Percentiles rank a stretch among this genome's conserved stretches.
phyloP scores from a whole-genome alignment of 352 stramenopile genomes.

The Phytophthora hibernalis region DNA sequence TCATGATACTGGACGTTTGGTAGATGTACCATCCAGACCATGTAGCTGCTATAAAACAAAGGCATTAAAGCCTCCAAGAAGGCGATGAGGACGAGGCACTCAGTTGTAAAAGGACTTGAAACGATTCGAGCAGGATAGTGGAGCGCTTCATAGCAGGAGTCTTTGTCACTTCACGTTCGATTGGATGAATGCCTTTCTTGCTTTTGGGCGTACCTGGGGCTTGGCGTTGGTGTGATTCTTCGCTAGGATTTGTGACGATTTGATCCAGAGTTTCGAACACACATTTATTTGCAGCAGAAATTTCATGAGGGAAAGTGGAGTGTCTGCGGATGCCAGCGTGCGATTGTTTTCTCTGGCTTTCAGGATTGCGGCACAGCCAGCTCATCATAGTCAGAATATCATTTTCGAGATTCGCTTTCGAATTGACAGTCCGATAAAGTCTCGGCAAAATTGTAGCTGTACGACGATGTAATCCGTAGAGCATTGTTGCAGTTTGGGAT shows the following conservation, averaged over 20 bases:
- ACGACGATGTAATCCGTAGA: constrained; percentile 15
- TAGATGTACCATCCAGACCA: constrained; percentile 22
- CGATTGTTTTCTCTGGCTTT: neutral
- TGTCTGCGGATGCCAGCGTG: neutral
- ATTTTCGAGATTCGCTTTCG: neutral
- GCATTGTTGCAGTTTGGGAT: constrained; percentile 1
- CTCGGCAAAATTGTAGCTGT: neutral
- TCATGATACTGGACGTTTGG: constrained; percentile 21
- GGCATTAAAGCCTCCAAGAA: constrained; percentile 45
- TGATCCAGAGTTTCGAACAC: neutral
- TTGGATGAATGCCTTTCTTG: neutral
- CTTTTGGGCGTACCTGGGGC: neutral
- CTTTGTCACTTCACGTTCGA: neutral
- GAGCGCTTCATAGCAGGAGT: constrained; percentile 1
- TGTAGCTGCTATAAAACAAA: constrained; percentile 31
- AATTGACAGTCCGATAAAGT: neutral
- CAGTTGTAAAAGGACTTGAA: constrained; percentile 24
- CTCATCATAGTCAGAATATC: constrained; percentile 5
- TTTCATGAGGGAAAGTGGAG: neutral
- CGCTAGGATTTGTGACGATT: neutral
- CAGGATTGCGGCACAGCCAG: constrained; percentile 2
- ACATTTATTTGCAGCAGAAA: neutral
- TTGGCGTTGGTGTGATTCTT: neutral
- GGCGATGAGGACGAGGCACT: constrained; percentile 39
- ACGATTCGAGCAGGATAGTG: constrained; percentile 9